A percentile compares a stretch with the other conserved stretches of the same genome.
phyloP scores from a whole-genome alignment of 1,139 yeast species.

The Protomyces pachydermus region DNA sequence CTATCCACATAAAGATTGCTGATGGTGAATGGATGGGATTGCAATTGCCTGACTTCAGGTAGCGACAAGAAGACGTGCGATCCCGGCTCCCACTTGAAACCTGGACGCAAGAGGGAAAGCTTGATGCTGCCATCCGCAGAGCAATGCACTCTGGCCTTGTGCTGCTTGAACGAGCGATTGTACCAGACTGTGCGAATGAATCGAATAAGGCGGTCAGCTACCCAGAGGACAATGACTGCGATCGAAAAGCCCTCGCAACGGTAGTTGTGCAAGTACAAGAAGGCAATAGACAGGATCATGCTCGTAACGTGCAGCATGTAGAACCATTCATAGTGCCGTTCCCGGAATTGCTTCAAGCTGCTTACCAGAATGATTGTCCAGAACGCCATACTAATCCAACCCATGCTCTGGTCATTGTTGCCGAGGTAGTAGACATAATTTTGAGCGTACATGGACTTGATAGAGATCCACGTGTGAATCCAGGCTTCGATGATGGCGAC shows the following conservation, averaged over 20 bases:
- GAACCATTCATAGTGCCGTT: slow-evolving; percentile 3
- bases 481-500: slow-evolving; percentile 2
- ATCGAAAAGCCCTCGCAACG: not conserved
- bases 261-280: slow-evolving; percentile 4
- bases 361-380: not conserved
- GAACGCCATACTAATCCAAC: slow-evolving; percentile 1
- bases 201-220: slow-evolving; percentile 1
- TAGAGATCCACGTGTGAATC: slow-evolving; percentile 2
- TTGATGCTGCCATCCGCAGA: slow-evolving; percentile 6
- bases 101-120: not conserved
- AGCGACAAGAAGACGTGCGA: slow-evolving; percentile 3
- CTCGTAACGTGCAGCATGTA: not conserved
- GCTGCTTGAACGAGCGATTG: not conserved
- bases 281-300: not conserved
- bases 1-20: not conserved
- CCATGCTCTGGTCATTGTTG: slow-evolving; percentile 7
- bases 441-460: slow-evolving; percentile 6
- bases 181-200: not conserved
- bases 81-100: slow-evolving; percentile 4
- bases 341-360: slow-evolving; percentile 1
- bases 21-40: slow-evolving; percentile 9
- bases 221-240: slow-evolving; percentile 6
- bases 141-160: slow-evolving; percentile 39
- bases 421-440: slow-evolving; percentile 3
- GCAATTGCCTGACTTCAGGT: slow-evolving; percentile 2